A percentile compares a stretch with the other conserved stretches of the same genome.
phyloP scores from a whole-genome alignment of 78 protist genomes.

The Bigelowiella natans region DNA sequence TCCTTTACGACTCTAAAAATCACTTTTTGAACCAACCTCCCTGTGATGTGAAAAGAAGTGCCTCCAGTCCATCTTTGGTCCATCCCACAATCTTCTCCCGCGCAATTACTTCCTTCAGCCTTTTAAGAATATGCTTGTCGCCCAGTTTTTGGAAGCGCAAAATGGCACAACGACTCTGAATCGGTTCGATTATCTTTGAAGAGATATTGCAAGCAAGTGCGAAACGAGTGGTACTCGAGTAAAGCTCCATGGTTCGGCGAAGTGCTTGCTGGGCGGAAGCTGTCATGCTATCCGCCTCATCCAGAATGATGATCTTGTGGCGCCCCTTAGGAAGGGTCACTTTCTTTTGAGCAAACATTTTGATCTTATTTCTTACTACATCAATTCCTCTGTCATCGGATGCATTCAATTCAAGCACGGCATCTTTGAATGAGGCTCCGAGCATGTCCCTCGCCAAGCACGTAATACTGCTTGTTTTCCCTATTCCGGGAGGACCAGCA shows the following conservation, averaged over 20 bases:
- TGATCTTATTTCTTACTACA: slow-evolving; percentile 92
- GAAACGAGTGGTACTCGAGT: slow-evolving; percentile 83
- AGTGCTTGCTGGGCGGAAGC: slow-evolving; percentile 90
- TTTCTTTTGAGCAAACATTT: slow-evolving; percentile 92
- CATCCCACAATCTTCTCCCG: slow-evolving; percentile 8
- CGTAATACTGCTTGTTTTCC: slow-evolving; percentile 83
- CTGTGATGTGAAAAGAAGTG: slow-evolving; percentile 82
- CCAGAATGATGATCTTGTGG: slow-evolving; percentile 91
- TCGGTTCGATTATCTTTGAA: slow-evolving; percentile 88
- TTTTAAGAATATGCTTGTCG: slow-evolving; percentile 52
- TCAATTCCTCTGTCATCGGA: slow-evolving; percentile 95
- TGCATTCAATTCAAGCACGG: slow-evolving; percentile 76
- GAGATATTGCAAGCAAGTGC: slow-evolving; percentile 91
- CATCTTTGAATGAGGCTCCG: slow-evolving; percentile 52
- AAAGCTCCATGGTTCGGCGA: slow-evolving; percentile 86
- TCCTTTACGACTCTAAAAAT: neutral
- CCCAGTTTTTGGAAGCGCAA: slow-evolving; percentile 63
- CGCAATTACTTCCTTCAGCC: slow-evolving; percentile 40
- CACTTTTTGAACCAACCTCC: slow-evolving; percentile 74
- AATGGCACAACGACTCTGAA: slow-evolving; percentile 90
- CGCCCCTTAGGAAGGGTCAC: slow-evolving; percentile 72
- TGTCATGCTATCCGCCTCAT: slow-evolving; percentile 97
- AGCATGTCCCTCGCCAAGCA: slow-evolving; percentile 76
- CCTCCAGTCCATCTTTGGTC: slow-evolving; percentile 71
- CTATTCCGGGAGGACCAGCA: slow-evolving; percentile 87